Evolutionary conservation across 2,329 filamentous ascomycete genomes (phyloP).

Genomic region (Neobulgaria alba): DNA sequence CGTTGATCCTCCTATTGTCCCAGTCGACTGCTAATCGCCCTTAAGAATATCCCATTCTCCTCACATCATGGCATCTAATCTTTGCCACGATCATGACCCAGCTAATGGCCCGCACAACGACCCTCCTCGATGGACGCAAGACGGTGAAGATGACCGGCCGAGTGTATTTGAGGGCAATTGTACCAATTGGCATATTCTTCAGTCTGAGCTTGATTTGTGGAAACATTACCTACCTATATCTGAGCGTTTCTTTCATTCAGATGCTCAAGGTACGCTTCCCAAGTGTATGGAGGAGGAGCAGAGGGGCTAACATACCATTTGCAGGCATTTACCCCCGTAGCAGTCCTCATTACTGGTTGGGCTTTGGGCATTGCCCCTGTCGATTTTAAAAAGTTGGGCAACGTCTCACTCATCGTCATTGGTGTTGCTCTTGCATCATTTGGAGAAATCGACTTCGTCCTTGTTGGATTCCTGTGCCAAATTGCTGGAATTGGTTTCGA

Average conservation of each 20-base stretch:
- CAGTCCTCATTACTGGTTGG: slow-evolving; percentile 86
- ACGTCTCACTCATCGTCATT: slow-evolving; percentile 89
- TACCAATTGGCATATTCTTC: slow-evolving; percentile 94
- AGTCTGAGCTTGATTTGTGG: slow-evolving; percentile 92
- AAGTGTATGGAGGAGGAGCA: too few relatives aligned
- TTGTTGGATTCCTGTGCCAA: slow-evolving; percentile 73
- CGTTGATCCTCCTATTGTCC: not conserved
- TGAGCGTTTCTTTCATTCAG: slow-evolving; percentile 95
- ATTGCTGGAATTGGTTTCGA: slow-evolving; percentile 72
- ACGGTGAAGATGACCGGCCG: slow-evolving; percentile 94
- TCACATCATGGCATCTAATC: slow-evolving; percentile 91
- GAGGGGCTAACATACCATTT: not conserved
- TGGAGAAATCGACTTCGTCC: slow-evolving; percentile 89
- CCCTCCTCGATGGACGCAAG: slow-evolving; percentile 85
- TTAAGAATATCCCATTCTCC: slow-evolving; percentile 62
- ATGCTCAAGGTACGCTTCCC: slow-evolving; percentile 97
- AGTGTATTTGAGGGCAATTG: slow-evolving; percentile 86
- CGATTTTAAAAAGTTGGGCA: slow-evolving; percentile 79
- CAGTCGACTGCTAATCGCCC: slow-evolving; percentile 24
- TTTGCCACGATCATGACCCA: slow-evolving; percentile 96
- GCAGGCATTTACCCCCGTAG: slow-evolving; percentile 88
- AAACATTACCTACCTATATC: slow-evolving; percentile 90
- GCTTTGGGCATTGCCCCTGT: slow-evolving; percentile 68
- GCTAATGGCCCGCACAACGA: slow-evolving; percentile 81
- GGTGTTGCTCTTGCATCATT: slow-evolving; percentile 92